Evolutionary conservation across 2,329 filamentous ascomycete species (phyloP).

Genomic region (Colletotrichum tamarilloi): DNA sequence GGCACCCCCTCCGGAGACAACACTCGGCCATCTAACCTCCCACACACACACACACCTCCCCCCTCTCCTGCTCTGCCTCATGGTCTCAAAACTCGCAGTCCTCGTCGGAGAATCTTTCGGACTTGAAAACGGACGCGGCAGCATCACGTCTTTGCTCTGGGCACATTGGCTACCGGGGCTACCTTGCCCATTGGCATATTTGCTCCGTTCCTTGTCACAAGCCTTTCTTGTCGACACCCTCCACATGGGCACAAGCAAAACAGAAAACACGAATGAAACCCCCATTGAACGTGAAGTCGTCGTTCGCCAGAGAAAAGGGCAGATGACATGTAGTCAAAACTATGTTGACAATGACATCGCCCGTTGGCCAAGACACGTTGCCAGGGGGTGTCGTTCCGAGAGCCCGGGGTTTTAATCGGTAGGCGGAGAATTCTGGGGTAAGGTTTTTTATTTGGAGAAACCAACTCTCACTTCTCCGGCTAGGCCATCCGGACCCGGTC

Average conservation of each 20-base stretch:
- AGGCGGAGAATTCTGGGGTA: slow-evolving; percentile 31
- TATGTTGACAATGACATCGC: background rate
- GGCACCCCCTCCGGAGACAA: slow-evolving; percentile 10
- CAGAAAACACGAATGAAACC: background rate
- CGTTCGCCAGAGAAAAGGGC: background rate
- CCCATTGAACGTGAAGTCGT: background rate
- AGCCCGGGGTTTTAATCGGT: background rate
- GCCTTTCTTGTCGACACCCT: slow-evolving; percentile 6
- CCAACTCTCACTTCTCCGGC: background rate
- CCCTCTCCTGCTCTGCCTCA: no score
- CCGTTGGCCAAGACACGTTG: background rate
- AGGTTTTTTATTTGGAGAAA: slow-evolving; percentile 17
- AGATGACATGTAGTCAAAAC: slow-evolving; percentile 5
- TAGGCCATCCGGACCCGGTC: slow-evolving; percentile 22
- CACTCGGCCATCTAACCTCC: background rate
- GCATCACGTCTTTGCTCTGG: background rate
- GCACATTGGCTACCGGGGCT: slow-evolving; percentile 11
- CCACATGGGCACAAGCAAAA: background rate
- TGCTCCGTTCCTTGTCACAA: background rate
- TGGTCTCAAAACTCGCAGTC: background rate
- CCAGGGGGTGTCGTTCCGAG: slow-evolving; percentile 5
- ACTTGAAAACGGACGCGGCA: background rate
- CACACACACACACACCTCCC: no score
- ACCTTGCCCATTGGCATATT: slow-evolving; percentile 18
- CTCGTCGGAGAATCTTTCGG: slow-evolving; percentile 31